Base-by-base conservation (phyloP, 2,329 filamentous ascomycete genomes). In the Aspergillus fumigatiaffinis region DNA sequence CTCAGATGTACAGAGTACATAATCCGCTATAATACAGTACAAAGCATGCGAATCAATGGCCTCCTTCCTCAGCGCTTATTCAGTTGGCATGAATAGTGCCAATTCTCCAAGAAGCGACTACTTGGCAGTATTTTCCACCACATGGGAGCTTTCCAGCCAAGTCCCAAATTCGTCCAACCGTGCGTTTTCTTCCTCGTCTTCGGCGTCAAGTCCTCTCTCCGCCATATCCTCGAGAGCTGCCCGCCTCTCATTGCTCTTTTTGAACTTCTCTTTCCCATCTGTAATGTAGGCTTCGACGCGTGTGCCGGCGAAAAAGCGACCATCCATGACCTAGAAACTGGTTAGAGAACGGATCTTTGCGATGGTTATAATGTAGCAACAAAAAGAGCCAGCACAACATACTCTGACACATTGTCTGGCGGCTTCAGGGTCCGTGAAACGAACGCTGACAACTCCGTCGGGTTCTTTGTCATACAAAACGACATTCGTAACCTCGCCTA, bases 401-500 rank as follows among this genome's bases (percentile, higher is more conserved):
- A 80, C 77, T 63, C 71, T 67, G 44, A 93, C 85, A 71, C 91
- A 96, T 8, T 84, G 85, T 56, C 79, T 79, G 3, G 92, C 93
- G 2, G 88, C 84, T 57, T 89, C 85, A 3, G 84, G 79, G 42
- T 89, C 86, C 55, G 81, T 79, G 77, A 96, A 99, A 66, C 89
- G 87, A 61, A 99, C 89, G 54, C 87, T 92, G 8, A 92, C 89
- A 41, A 97, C 84, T 20, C 94, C 94, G 0, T 91, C 89, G 3
- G 84, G 77, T 74, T 99, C 95, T 62, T 87, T 81, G 72, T 99
- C 94, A 72, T 89, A 99, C 17, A 99, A 79, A 3, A 94, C 87
- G 44, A 97, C 90, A 69, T 95, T 97, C 32, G 92, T 96, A 38
- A 97, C 91, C 25, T 87, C 82, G 3, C 94, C 94, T 14, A 94